These are phyloP conservation scores for Tremella yokohamensis DNA, from an alignment of 768 basidiomycete species.

Conservation along the genomic window DNA sequence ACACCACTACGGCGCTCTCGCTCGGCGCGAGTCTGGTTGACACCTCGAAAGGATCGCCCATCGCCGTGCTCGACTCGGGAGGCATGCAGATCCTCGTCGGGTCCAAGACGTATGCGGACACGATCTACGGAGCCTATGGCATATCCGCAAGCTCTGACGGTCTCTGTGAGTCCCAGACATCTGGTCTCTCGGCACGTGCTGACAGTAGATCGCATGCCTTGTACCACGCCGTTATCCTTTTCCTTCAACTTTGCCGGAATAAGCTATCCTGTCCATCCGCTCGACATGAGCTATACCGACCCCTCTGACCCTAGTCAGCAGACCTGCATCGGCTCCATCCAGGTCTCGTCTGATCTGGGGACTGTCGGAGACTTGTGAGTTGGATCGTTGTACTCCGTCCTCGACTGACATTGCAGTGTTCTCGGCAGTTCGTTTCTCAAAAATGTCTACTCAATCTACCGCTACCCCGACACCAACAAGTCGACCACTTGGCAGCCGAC, in stretches of 20 bases:
- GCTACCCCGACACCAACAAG: slow-evolving; percentile 31
- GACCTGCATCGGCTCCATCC: slow-evolving; percentile 47
- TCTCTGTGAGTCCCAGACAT: slow-evolving; percentile 38
- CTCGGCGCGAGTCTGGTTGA: slow-evolving; percentile 33
- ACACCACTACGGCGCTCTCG: slow-evolving; percentile 16
- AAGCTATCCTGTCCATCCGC: slow-evolving; percentile 42
- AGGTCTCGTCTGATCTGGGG: slow-evolving; percentile 38
- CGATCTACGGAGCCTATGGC: slow-evolving; percentile 39
- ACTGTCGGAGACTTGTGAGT: slow-evolving; percentile 43
- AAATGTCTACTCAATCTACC: slow-evolving; percentile 46
- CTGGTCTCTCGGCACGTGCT: not conserved
- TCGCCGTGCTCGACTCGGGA: slow-evolving; percentile 49
- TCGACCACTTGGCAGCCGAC: slow-evolving; percentile 40
- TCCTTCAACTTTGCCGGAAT: slow-evolving; percentile 42
- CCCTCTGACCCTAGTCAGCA: slow-evolving; percentile 37
- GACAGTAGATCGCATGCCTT: slow-evolving; percentile 44
- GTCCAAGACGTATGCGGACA: slow-evolving; percentile 32
- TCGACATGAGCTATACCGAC: slow-evolving; percentile 46
- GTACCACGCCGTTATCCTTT: slow-evolving; percentile 39
- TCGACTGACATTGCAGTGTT: slow-evolving; percentile 25
- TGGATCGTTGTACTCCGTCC: not conserved
- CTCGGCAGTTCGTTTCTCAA: slow-evolving; percentile 48
- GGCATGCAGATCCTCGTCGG: slow-evolving; percentile 47
- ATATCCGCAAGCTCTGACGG: slow-evolving; percentile 44
- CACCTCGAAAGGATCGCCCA: slow-evolving; percentile 25